A percentile compares a stretch with the other conserved stretches of the same genome.
phyloP scores from a whole-genome alignment of 2,329 filamentous ascomycete species.

The Lasiodiplodia theobromae region DNA sequence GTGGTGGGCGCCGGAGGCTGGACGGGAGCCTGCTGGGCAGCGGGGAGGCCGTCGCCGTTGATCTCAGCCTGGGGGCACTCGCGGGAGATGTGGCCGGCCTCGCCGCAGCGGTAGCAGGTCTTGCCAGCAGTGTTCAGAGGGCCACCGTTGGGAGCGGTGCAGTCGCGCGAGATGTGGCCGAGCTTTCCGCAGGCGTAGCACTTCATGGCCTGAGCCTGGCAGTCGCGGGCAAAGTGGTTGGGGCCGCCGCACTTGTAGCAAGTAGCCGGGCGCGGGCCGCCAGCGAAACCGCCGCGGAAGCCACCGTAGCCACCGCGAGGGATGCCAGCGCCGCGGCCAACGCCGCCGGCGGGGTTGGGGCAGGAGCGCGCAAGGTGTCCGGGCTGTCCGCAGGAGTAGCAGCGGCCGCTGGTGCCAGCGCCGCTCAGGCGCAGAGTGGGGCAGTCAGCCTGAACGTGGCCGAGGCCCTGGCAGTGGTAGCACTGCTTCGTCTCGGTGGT shows the following conservation, averaged over 20 bases:
- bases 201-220: constrained; percentile 98
- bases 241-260: constrained; percentile 80
- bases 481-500: constrained; percentile 99
- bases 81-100: constrained; percentile 93
- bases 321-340: constrained; percentile 69
- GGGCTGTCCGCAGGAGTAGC: constrained; percentile 94
- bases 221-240: constrained; percentile 98
- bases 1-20: constrained; percentile 52
- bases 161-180: constrained; percentile 92
- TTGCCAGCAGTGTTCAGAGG: constrained; percentile 95
- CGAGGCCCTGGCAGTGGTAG: constrained; percentile 98
- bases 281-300: constrained; percentile 77
- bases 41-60: constrained; percentile 49
- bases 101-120: constrained; percentile 97
- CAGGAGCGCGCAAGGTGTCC: constrained; percentile 94
- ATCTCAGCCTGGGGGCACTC: constrained; percentile 84
- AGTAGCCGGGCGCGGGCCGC: constrained; percentile 69
- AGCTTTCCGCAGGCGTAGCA: constrained; percentile 97
- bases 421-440: constrained; percentile 91
- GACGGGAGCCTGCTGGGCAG: constrained; percentile 44
- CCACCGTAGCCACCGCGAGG: constrained; percentile 74
- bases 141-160: constrained; percentile 94
- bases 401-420: constrained; percentile 81
- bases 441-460: constrained; percentile 98
- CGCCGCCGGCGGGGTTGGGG: constrained; percentile 75